Base-by-base conservation (phyloP, 2,329 filamentous ascomycete genomes). In the Calonectria hongkongensis region DNA sequence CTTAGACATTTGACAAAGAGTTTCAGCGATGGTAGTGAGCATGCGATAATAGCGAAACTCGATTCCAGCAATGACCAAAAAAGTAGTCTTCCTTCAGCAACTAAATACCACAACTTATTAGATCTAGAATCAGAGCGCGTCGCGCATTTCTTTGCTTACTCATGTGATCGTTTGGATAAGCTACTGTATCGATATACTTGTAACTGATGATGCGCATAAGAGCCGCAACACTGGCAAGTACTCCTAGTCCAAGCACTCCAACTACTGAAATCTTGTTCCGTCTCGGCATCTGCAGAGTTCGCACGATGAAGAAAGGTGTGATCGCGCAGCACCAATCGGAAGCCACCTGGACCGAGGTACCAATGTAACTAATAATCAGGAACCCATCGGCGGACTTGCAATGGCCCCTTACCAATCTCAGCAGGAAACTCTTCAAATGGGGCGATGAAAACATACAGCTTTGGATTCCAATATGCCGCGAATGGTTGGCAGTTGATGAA, bases 231-330 rank as follows among this genome's bases (percentile, higher is more conserved):
- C 75, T 76, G 2, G 75, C 74, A 1, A 76, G 9, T 2, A 76
- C 33, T 18, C 74, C 75, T 18, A 76, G 47, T 1, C 74, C 70
- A 0, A 76, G 43, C 1, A 76, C 60, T 1, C 50, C 67, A 1
- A 74, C 67, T 2, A 76, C 74, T 0, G 72, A 70, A 1, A 76
- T 58, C 60, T 82, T 82, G 27, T 73, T 72, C 0, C 77, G 68
- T 4, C 64, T 72, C 0, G 76, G 71, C 78, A 82, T 82, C 50
- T 82, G 80, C 0, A 82, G 21, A 0, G 73, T 72, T 18, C 70
- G 62, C 1, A 83, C 62, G 4, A 83, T 77, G 63, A 82, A 82
- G 66, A 81, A 81, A 0, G 81, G 81, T 2, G 77, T 77, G 7
- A 76, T 78, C 13, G 79, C 81, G 30, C 77, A 81, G 0, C 75